Percentiles rank a stretch among this genome's conserved stretches.
Evolutionary conservation across 2,329 filamentous ascomycete genomes (phyloP).

Genomic region (Clonostachys chloroleuca): DNA sequence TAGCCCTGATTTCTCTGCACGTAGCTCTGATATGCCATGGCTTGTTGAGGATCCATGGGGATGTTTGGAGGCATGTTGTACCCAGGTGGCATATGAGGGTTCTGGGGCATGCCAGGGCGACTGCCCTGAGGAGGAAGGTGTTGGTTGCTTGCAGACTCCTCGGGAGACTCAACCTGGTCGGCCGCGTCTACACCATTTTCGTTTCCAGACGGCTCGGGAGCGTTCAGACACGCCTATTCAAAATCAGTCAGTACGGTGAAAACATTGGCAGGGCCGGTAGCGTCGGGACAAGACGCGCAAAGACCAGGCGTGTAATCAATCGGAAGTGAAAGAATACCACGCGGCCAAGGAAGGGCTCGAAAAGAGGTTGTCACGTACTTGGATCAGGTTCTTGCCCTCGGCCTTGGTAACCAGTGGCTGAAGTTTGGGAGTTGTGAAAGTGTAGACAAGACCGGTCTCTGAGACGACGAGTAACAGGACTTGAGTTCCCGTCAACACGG

Average conservation of each 20-base stretch:
- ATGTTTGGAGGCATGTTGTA: constrained; percentile 60
- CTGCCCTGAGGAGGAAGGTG: constrained; percentile 63
- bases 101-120: constrained; percentile 62
- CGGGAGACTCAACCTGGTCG: constrained; percentile 82
- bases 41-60: constrained; percentile 71
- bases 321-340: background rate
- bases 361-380: constrained; percentile 55
- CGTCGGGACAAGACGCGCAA: background rate
- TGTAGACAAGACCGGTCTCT: constrained; percentile 91
- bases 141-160: constrained; percentile 69
- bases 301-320: background rate
- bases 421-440: constrained; percentile 95
- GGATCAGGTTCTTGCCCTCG: constrained; percentile 98
- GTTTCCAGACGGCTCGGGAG: constrained; percentile 81
- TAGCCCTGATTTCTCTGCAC: constrained; percentile 65
- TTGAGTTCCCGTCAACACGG: constrained; percentile 95
- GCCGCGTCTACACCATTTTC: constrained; percentile 77
- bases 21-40: constrained; percentile 80
- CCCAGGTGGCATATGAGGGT: constrained; percentile 55
- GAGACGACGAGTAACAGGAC: constrained; percentile 93
- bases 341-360: background rate
- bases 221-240: constrained; percentile 88
- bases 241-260: background rate
- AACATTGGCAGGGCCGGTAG: background rate
- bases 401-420: constrained; percentile 97